Conservation (phyloP, 2,329 filamentous ascomycete species). For the Ascochyta viciae-villosae region DNA sequence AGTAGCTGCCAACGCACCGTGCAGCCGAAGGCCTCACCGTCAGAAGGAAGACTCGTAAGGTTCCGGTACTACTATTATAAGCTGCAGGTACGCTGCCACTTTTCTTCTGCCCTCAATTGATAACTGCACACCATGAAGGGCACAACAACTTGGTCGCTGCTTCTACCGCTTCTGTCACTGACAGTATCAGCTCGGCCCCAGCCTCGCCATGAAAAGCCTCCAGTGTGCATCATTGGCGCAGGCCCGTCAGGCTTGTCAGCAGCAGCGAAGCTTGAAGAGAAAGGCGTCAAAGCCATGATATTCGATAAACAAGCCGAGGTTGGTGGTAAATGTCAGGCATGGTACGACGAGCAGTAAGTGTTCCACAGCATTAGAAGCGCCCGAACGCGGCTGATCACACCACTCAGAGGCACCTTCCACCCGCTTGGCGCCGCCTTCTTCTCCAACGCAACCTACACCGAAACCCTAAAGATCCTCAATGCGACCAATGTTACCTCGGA, state of each 20-base stretch:
- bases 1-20: constrained; percentile 47
- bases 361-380: constrained; percentile 33
- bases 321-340: constrained; percentile 49
- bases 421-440: constrained; percentile 50
- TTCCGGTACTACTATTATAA: constrained; percentile 32
- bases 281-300: constrained; percentile 45
- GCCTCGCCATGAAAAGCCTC: constrained; percentile 31
- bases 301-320: constrained; percentile 47
- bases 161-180: constrained; percentile 32
- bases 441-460: constrained; percentile 47
- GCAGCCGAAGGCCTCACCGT: constrained; percentile 35
- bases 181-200: constrained; percentile 38
- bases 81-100: constrained; percentile 31
- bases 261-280: constrained; percentile 41
- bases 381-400: constrained; percentile 43
- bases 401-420: constrained; percentile 47
- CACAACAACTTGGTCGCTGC: constrained; percentile 32
- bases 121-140: constrained; percentile 23
- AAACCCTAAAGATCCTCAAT: constrained; percentile 46
- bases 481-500: constrained; percentile 41
- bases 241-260: constrained; percentile 47
- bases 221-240: constrained; percentile 50
- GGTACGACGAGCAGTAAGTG: constrained; percentile 48
- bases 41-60: constrained; percentile 22
- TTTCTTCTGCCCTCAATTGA: constrained; percentile 27